Evolutionary conservation across 495 filamentous ascomycete genomes (phyloP), one percentile per base, ranked within the genome.

Genomic region (Platismatia glauca): DNA sequence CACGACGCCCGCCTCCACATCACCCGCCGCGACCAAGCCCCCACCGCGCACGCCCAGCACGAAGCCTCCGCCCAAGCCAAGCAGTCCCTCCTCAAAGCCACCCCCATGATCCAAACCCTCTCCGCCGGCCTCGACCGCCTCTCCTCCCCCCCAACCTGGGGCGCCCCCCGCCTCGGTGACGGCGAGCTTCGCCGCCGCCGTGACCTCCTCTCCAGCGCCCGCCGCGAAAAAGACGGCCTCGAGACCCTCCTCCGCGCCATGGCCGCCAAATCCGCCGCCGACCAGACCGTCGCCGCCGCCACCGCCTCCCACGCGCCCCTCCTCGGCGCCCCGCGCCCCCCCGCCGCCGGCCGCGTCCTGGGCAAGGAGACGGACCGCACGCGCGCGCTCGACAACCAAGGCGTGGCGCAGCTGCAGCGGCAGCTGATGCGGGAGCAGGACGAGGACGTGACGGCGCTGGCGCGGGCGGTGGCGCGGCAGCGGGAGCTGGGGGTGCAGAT

Each of bases 341-440:
- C 59, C 12, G 65, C 73, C 55, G 67, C 82, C 8, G 83, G 90
- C 7, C 72, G 92, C 29, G 89, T 96, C 6, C 78, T 97, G 8
- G 95, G 95, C 0, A 86, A 87, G 53, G 94, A 99, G 74, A 97
- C 90, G 48, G 89, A 91, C 62, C 79, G 81, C 62, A 97, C 94
- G 53, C 76, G 93, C 44, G 91, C 96, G 75, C 75, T 94, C 61
- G 94, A 96, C 70, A 99, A 99, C 69, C 75, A 84, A 37, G 94
- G 92, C 0, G 88, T 99, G 46, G 64, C 97, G 70, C 86, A 91
- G 78, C 72, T 97, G 70, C 91, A 97, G 72, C 76, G 81, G 63
- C 84, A 93, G 72, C 82, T 87, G 71, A 95, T 97, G 84, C 61
- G 81, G 44, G 85, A 92, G 66, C 94, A 99, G 73, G 94, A 99